Conservation (phyloP, 2,329 filamentous ascomycete species). For the Epichloe gansuensis region DNA sequence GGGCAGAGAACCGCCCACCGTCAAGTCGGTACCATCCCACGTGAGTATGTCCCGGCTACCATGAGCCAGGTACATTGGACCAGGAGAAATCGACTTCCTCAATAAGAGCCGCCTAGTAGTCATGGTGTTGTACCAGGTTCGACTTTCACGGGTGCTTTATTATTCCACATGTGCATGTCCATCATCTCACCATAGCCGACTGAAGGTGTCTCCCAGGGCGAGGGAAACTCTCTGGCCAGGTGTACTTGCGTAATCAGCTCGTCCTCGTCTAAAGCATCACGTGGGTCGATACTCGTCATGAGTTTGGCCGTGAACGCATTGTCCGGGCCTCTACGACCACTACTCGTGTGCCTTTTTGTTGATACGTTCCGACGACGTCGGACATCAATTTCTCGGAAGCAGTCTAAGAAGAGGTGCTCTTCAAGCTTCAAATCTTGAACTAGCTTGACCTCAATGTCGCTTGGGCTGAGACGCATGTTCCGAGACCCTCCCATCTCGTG, state of each 20-base stretch:
- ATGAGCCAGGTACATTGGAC: neutral
- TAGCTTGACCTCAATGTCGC: conserved; percentile 37
- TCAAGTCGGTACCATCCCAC: neutral
- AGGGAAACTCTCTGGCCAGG: conserved; percentile 4
- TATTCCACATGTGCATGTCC: conserved; percentile 18
- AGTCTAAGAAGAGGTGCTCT: conserved; percentile 27
- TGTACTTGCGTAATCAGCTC: conserved; percentile 24
- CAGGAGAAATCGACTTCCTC: neutral
- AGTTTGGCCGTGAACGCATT: conserved; percentile 29
- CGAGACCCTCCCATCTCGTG: conserved; percentile 36
- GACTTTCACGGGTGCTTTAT: conserved; percentile 17
- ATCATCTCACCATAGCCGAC: conserved; percentile 16
- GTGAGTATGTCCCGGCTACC: neutral
- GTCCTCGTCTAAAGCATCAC: conserved; percentile 22
- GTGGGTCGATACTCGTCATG: conserved; percentile 23
- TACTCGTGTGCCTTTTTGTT: conserved; percentile 14
- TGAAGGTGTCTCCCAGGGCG: conserved; percentile 16
- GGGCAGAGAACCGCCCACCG: no score
- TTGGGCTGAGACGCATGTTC: conserved; percentile 36
- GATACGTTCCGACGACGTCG: conserved; percentile 31
- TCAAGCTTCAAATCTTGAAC: conserved; percentile 30
- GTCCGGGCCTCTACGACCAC: conserved; percentile 11
- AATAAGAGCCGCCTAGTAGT: neutral
- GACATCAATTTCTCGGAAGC: conserved; percentile 23
- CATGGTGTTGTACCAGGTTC: conserved; percentile 10